These are phyloP conservation scores for Asterochloris sp. DNA, from an alignment of 139 green algal species.

Conservation along the genomic window DNA sequence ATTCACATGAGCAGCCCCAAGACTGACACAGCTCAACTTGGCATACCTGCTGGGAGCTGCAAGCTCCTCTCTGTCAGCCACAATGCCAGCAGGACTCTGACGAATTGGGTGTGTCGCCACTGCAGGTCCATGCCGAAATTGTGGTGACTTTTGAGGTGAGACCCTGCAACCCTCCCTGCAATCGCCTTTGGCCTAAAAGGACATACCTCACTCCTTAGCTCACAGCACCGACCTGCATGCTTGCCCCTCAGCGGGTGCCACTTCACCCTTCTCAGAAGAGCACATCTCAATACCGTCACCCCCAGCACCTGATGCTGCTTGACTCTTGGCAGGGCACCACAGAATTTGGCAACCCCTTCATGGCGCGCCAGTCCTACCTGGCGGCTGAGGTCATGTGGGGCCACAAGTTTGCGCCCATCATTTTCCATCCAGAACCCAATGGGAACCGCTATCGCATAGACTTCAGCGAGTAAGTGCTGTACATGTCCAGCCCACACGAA, in stretches of 20 bases:
- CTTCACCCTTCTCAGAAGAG: background rate
- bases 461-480: constrained; percentile 6
- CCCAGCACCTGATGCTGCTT: constrained; percentile 77
- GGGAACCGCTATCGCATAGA: constrained; percentile 23
- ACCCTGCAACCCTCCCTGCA: background rate
- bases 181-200: too few relatives aligned
- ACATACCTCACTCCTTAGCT: too few relatives aligned
- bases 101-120: background rate
- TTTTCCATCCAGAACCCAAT: constrained; percentile 30
- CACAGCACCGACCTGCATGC: background rate
- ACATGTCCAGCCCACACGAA: background rate
- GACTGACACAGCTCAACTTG: background rate
- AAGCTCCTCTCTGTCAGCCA: background rate
- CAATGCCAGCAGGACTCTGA: background rate
- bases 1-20: background rate
- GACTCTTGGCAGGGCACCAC: constrained; percentile 46
- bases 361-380: constrained; percentile 73
- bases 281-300: constrained; percentile 12
- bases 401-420: constrained; percentile 57
- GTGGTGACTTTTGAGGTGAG: constrained; percentile 73
- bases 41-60: background rate
- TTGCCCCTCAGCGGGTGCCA: background rate
- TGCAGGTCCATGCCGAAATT: constrained; percentile 63
- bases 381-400: constrained; percentile 80
- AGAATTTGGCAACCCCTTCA: constrained; percentile 83